These are phyloP conservation scores for Thalassiosira exigua DNA, from an alignment of 352 stramenopile species.

Conservation along the genomic window DNA sequence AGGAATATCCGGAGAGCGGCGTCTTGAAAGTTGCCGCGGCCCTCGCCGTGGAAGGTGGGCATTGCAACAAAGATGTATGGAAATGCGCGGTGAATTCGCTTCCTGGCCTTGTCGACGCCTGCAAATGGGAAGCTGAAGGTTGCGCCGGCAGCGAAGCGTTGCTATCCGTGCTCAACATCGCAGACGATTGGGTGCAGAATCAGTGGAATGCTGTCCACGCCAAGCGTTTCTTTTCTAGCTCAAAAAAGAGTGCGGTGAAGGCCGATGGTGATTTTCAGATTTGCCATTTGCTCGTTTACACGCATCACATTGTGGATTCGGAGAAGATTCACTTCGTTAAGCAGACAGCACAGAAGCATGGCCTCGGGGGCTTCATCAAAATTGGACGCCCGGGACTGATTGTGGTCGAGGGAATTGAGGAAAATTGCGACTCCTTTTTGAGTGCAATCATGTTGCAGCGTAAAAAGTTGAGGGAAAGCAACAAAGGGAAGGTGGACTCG, in stretches of 20 bases:
- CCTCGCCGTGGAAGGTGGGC: too few relatives aligned
- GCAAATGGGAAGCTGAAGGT: slow-evolving; percentile 36
- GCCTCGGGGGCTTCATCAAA: slow-evolving; percentile 37
- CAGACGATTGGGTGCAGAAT: slow-evolving; percentile 29
- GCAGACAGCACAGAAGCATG: slow-evolving; percentile 41
- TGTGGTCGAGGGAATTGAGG: slow-evolving; percentile 32
- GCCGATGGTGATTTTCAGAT: slow-evolving; percentile 13
- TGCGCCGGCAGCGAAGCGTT: slow-evolving; percentile 31
- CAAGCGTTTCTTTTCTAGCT: slow-evolving; percentile 8
- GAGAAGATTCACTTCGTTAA: slow-evolving; percentile 38
- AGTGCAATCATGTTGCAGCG: too few relatives aligned
- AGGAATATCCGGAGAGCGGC: slow-evolving; percentile 24
- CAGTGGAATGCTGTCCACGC: slow-evolving; percentile 33
- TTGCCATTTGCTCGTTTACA: slow-evolving; percentile 31
- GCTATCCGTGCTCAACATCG: slow-evolving; percentile 32
- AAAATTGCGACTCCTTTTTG: slow-evolving; percentile 49
- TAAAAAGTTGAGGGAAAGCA: too few relatives aligned
- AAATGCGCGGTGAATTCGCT: slow-evolving; percentile 40
- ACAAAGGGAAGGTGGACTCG: too few relatives aligned
- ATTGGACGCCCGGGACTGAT: slow-evolving; percentile 42
- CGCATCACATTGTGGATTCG: slow-evolving; percentile 43
- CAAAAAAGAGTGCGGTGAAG: not conserved
- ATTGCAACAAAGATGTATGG: slow-evolving; percentile 9
- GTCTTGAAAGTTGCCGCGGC: slow-evolving; percentile 6
- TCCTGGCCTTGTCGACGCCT: slow-evolving; percentile 28